phyloP scores from a whole-genome alignment of 1,284 basidiomycete genomes.

The Pisolithus thermaeus region DNA sequence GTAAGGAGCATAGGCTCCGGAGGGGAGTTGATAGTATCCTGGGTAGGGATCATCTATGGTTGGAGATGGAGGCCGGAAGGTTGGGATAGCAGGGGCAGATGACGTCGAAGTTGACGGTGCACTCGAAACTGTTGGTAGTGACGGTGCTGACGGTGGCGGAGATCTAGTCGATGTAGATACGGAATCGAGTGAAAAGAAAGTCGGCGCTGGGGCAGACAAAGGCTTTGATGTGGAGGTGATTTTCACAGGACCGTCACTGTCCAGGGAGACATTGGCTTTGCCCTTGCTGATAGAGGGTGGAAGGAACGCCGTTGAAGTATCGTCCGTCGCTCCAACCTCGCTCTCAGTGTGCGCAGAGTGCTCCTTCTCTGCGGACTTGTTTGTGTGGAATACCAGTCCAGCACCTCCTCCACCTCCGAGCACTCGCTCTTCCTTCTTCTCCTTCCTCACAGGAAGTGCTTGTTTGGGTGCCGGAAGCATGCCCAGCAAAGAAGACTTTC shows the following conservation, averaged over 20 bases:
- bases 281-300: slow-evolving; percentile 56
- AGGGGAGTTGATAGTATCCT: slow-evolving; percentile 82
- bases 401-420: slow-evolving; percentile 60
- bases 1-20: slow-evolving; percentile 74
- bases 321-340: slow-evolving; percentile 6
- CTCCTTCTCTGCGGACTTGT: slow-evolving; percentile 3
- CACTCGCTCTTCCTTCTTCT: slow-evolving; percentile 39
- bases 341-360: slow-evolving; percentile 2
- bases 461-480: slow-evolving; percentile 76
- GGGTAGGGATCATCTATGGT: slow-evolving; percentile 75
- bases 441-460: slow-evolving; percentile 26
- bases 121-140: slow-evolving; percentile 3
- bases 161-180: slow-evolving; percentile 12
- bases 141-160: slow-evolving; percentile 11
- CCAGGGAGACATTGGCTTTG: slow-evolving; percentile 54
- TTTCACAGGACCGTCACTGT: slow-evolving; percentile 39
- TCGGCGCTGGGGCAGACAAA: slow-evolving; percentile 40
- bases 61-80: slow-evolving; percentile 73
- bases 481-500: slow-evolving; percentile 53
- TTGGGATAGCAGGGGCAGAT: slow-evolving; percentile 63
- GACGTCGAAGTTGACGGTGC: slow-evolving; percentile 34
- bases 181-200: slow-evolving; percentile 63
- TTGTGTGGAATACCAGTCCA: slow-evolving; percentile 51
- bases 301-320: slow-evolving; percentile 38
- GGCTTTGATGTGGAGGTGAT: slow-evolving; percentile 11